A percentile compares a stretch with the other conserved stretches of the same genome.
phyloP scores from a whole-genome alignment of 768 basidiomycete genomes.

The Hygrocybe coccinea region DNA sequence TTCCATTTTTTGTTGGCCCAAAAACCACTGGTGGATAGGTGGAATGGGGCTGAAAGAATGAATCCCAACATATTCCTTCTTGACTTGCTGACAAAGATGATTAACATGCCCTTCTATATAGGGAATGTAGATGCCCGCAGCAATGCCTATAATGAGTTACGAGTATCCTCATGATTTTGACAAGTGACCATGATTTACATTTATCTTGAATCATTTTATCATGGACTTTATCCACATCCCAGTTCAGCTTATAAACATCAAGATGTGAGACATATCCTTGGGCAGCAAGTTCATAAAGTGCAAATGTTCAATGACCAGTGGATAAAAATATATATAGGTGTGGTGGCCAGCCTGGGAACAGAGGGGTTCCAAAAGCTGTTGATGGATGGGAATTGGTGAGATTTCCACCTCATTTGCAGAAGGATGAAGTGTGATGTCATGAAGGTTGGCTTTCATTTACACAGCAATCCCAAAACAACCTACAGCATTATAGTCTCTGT shows the following conservation, averaged over 20 bases:
- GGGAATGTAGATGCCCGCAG: neutral
- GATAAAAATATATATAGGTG: neutral
- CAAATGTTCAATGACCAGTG: neutral
- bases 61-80: neutral
- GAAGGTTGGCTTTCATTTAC: neutral
- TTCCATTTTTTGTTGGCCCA: neutral
- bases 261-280: neutral
- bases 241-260: neutral
- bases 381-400: neutral
- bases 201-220: neutral
- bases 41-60: neutral
- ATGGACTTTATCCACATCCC: neutral
- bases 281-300: neutral
- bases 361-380: neutral
- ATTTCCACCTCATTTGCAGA: neutral
- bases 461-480: neutral
- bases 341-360: neutral
- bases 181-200: neutral
- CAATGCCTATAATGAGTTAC: neutral
- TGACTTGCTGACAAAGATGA: neutral
- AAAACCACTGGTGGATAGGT: neutral
- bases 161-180: neutral
- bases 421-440: neutral
- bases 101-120: neutral
- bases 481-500: neutral